Base-by-base conservation (phyloP, 2,329 filamentous ascomycete species). In the Keithomyces neogunnii region DNA sequence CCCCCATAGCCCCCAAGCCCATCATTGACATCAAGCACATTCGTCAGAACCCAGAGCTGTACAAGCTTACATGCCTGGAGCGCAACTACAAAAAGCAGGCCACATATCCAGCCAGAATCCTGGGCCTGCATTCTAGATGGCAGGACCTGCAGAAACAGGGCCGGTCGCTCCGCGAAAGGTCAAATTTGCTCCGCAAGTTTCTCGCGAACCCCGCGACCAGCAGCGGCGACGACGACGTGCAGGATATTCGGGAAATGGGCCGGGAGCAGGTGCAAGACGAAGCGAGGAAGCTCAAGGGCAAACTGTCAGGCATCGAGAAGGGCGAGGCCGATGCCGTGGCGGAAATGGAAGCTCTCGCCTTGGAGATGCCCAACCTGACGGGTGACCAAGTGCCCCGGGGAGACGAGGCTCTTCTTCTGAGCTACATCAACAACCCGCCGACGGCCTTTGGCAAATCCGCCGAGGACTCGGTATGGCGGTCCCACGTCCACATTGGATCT, bases 1-100 rank as follows among this genome's bases (percentile, higher is more conserved):
- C 87, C 4, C 75, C 86, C 2, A 84, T 80, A 49, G 90, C 88
- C 11, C 90, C 89, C 9, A 92, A 89, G 65, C 82, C 88, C 30
- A 79, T 79, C 45, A 78, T 95, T 58, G 87, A 96, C 71, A 78
- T 95, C 64, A 92, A 89, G 67, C 86, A 93, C 71, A 96, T 99
- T 66, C 90, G 91, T 52, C 80, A 89, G 63, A 88, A 95, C 68
- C 82, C 87, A 13, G 81, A 85, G 11, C 77, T 95, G 13, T 88
- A 96, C 73, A 80, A 86, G 59, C 76, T 85, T 58, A 97, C 95
- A 63, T 95, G 89, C 69, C 66, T 86, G 53, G 85, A 90, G 58
- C 84, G 93, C 59, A 96, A 96, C 67, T 96, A 96, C 71, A 75
- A 65, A 53, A 59, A 67, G 30, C 78, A 81, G 56, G 72, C 77